Base-by-base conservation (phyloP, 2,329 filamentous ascomycete genomes). In the Apiospora sp. region DNA sequence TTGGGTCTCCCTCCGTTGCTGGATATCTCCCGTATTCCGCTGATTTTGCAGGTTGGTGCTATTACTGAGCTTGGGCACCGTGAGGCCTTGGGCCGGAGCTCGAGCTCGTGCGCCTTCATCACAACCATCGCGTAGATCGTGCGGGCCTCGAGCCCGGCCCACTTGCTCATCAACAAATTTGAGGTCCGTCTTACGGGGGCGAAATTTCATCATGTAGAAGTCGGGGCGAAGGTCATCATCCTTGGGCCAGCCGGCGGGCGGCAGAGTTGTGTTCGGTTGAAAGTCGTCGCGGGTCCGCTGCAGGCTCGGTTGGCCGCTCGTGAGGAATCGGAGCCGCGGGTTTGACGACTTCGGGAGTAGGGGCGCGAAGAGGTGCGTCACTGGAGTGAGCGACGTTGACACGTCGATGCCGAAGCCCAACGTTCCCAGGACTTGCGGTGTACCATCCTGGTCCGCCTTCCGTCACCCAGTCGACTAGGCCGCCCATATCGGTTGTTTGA, bases 351-450 rank as follows among this genome's bases (percentile, higher is more conserved):
- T 80, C 14, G 89, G 78, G 0, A 89, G 82, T 0, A 79, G 19
- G 1, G 87, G 87, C 13, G 80, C 72, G 72, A 85, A 83, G 0
- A 79, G 78, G 4, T 79, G 75, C 0, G 85, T 86, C 14, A 84
- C 74, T 30, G 64, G 84, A 80, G 34, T 85, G 81, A 0, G 85
- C 83, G 14, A 87, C 84, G 27, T 30, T 0, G 86, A 78, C 10
- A 87, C 84, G 75, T 90, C 90, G 74, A 87, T 80, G 64, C 88
- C 81, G 78, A 84, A 89, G 8, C 85, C 78, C 69, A 83, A 83
- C 81, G 75, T 85, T 87, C 75, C 83, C 86, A 30, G 34, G 81
- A 77, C 48, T 83, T 80, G 12, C 87, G 84, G 24, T 83, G 75
- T 13, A 76, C 73, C 67, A 78, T 71, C 74, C 74, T 80, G 72